These are phyloP conservation scores for Calycina herbarum DNA, from an alignment of 2,329 filamentous ascomycete genomes.

Conservation along the genomic window DNA sequence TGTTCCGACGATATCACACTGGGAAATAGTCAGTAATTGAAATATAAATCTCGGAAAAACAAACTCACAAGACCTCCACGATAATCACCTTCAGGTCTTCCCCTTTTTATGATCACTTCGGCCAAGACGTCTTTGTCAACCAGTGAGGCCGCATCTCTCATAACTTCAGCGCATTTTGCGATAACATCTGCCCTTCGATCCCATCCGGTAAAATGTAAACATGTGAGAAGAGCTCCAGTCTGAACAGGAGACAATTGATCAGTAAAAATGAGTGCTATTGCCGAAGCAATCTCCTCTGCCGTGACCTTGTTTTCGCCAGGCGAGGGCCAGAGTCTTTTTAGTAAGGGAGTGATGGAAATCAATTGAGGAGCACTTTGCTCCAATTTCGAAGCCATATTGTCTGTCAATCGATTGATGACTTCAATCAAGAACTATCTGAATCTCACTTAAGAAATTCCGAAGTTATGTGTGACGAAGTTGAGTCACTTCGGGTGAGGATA, in stretches of 20 bases:
- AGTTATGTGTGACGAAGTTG: not conserved
- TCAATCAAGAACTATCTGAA: not conserved
- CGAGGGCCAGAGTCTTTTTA: conserved; percentile 69
- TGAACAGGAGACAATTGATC: conserved; percentile 87
- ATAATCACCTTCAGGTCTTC: conserved; percentile 71
- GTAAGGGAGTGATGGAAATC: conserved; percentile 63
- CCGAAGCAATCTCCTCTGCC: conserved; percentile 82
- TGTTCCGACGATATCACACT: conserved; percentile 94
- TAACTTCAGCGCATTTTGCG: conserved; percentile 77
- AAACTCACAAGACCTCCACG: conserved; percentile 74
- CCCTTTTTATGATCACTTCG: conserved; percentile 59
- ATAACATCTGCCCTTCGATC: conserved; percentile 85
- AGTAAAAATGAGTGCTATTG: conserved; percentile 88
- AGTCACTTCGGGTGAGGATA: not conserved
- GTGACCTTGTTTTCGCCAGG: conserved; percentile 54
- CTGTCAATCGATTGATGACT: conserved; percentile 7
- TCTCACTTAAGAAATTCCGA: not conserved
- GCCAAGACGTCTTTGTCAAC: conserved; percentile 66
- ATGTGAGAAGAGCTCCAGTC: conserved; percentile 82
- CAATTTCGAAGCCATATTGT: conserved; percentile 26
- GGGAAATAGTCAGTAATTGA: conserved; percentile 18
- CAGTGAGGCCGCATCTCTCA: conserved; percentile 75
- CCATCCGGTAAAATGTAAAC: conserved; percentile 85
- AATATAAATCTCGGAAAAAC: not conserved
- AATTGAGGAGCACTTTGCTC: conserved; percentile 28